Evolutionary conservation across 257 asterid species (phyloP).

Genomic region (Buddleja alternifolia): DNA sequence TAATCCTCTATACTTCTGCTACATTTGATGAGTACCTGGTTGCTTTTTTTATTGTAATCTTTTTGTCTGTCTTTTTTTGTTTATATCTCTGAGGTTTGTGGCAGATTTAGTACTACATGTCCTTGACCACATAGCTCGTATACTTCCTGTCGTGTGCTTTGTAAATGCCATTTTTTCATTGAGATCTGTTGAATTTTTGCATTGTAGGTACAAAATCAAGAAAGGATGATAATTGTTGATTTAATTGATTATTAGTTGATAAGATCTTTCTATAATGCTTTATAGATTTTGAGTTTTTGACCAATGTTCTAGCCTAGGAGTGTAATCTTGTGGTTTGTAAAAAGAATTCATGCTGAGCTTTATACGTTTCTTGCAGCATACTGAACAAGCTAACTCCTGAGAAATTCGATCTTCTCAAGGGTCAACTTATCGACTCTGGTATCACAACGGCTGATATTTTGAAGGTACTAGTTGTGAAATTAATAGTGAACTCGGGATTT

Average conservation of each 20-base stretch:
- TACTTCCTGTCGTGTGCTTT: constrained; percentile 4
- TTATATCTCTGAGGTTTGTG: background rate
- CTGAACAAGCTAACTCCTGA: constrained; percentile 98
- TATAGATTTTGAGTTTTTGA: constrained; percentile 1
- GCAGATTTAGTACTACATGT: background rate
- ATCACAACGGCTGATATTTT: constrained; percentile 90
- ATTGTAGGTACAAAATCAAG: background rate
- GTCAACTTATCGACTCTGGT: constrained; percentile 94
- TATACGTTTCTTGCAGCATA: constrained; percentile 58
- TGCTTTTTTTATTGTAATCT: background rate
- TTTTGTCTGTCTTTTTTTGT: constrained; percentile 5
- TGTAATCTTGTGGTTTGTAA: too few species aligned
- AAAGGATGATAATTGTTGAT: background rate
- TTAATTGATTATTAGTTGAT: background rate
- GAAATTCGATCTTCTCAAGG: constrained; percentile 91
- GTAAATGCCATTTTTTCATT: background rate
- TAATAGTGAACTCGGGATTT: background rate
- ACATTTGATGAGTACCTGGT: constrained; percentile 6
- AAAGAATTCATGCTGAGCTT: constrained; percentile 23
- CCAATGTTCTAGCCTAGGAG: background rate
- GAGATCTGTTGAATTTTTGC: constrained; percentile 9
- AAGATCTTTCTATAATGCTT: background rate
- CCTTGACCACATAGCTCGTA: background rate
- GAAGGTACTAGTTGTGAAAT: constrained; percentile 50
- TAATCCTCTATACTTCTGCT: constrained; percentile 33